A percentile compares a stretch with the other conserved stretches of the same genome.
Evolutionary conservation across 2,329 filamentous ascomycete species (phyloP).

Genomic region (Simplicillium aogashimaense): DNA sequence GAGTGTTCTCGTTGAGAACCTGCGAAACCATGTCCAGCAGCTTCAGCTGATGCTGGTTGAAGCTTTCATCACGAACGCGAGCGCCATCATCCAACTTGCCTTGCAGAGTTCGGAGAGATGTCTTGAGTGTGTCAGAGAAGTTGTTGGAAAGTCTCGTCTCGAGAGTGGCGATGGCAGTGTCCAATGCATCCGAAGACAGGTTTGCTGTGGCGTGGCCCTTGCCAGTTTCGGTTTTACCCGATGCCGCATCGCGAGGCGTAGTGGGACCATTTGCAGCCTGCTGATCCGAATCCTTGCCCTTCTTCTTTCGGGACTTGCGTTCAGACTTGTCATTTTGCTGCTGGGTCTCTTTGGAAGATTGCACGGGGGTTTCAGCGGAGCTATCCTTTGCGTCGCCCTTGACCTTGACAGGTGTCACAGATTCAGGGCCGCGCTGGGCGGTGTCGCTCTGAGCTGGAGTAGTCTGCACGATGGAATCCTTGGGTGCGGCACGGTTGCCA

Average conservation of each 20-base stretch:
- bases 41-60: conserved; percentile 41
- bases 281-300: conserved; percentile 35
- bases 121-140: conserved; percentile 40
- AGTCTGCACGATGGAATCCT: conserved; percentile 21
- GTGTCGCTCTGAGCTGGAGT: conserved; percentile 15
- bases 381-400: conserved; percentile 24
- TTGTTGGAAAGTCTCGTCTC: conserved; percentile 39
- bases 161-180: conserved; percentile 43
- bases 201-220: conserved; percentile 18
- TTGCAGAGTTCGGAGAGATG: conserved; percentile 51
- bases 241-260: conserved; percentile 20
- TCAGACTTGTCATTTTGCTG: conserved; percentile 47
- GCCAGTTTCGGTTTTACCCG: conserved; percentile 19
- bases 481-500: conserved; percentile 21
- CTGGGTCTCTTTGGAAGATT: conserved; percentile 23
- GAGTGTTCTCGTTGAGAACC: conserved; percentile 52
- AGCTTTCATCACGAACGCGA: conserved; percentile 37
- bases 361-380: conserved; percentile 28
- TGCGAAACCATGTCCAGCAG: conserved; percentile 48
- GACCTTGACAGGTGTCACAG: conserved; percentile 24
- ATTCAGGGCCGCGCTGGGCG: conserved; percentile 20
- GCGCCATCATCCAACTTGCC: conserved; percentile 57
- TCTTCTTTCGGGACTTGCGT: conserved; percentile 57
- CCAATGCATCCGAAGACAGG: conserved; percentile 36
- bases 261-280: conserved; percentile 33